These are phyloP conservation scores for Stereum hirsutum DNA, from an alignment of 1,284 basidiomycete species.

Conservation along the genomic window DNA sequence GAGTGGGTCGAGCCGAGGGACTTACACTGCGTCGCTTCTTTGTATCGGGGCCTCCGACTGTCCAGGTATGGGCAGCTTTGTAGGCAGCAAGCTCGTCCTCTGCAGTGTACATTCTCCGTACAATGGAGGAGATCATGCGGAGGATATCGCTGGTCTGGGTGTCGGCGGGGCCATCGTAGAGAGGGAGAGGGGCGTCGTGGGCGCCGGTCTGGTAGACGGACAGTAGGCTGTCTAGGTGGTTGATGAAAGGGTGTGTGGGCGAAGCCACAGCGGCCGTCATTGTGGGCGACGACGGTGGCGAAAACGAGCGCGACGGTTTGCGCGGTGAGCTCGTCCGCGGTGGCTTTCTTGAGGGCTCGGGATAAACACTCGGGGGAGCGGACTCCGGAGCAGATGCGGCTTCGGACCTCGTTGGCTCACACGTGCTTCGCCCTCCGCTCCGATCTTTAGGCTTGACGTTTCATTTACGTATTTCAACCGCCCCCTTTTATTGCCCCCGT, in stretches of 20 bases:
- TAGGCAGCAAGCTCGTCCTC: conserved; percentile 37
- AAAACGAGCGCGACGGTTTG: too few relatives aligned
- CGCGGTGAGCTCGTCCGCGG: too few relatives aligned
- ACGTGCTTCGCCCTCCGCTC: too few relatives aligned
- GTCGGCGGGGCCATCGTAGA: conserved; percentile 53
- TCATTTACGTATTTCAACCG: too few relatives aligned
- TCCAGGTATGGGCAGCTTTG: conserved; percentile 28
- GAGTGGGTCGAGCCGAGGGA: too few relatives aligned
- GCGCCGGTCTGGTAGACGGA: conserved; percentile 30
- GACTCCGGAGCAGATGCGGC: too few relatives aligned
- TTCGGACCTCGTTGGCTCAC: too few relatives aligned
- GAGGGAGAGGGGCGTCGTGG: conserved; percentile 39
- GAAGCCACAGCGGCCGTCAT: conserved; percentile 15
- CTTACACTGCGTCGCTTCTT: conserved; percentile 42
- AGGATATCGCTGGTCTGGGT: conserved; percentile 60
- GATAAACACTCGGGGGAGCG: too few relatives aligned
- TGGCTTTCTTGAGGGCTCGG: too few relatives aligned
- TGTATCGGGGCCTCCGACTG: conserved; percentile 26
- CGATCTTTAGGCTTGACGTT: too few relatives aligned
- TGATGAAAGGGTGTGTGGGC: conserved; percentile 22
- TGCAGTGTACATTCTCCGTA: conserved; percentile 50
- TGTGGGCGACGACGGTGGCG: conserved; percentile 4
- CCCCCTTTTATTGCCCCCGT: too few relatives aligned
- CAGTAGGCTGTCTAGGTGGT: conserved; percentile 28
- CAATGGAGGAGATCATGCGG: conserved; percentile 43